Base-by-base conservation (phyloP, 257 asterid genomes). In the Nicotiana otophora region DNA sequence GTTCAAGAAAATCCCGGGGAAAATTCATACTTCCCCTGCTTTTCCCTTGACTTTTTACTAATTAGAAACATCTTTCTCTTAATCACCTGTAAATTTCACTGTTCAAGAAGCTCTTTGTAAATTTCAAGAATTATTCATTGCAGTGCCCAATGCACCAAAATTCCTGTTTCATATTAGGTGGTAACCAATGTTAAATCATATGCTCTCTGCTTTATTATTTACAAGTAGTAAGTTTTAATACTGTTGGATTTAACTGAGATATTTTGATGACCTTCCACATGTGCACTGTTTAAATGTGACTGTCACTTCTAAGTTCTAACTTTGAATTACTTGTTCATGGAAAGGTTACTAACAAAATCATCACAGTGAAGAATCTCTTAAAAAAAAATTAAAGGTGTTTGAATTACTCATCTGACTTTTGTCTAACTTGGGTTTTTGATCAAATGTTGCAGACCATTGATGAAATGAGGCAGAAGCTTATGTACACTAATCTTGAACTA, bases 401-500 rank as follows among this genome's bases (percentile, higher is more conserved):
- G 30, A 28, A 28, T 23, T 55, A 42, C 11, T 57, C 10, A 39
- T 39, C 10, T 39, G 26, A 39, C 53, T 36, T 63, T 76, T 28
- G 14, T 31, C 11, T 55, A 20, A 23, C 7, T 8, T 34, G 9
- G 12, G 2, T 36, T 7, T 19, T 39, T 39, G 53, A 42, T 68
- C 53, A 80, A 34, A 23, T 75, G 19, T 53, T 7, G 79, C 91
- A 90, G 92, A 68, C 79, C 58, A 30, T 84, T 53, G 94, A 89
- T 0, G 86, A 86, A 70, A 36, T 91, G 61, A 91, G 84, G 3
- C 86, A 88, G 78, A 91, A 91, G 86, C 89, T 92, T 11, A 31
- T 90, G 33, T 77, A 72, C 86, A 83, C 92, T 7, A 90, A 87
- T 16, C 84, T 92, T 0, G 93, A 92, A 69, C 88, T 92, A 31